Base-by-base conservation (phyloP, 805 yeast species). In the Pichia phayaonensis region DNA sequence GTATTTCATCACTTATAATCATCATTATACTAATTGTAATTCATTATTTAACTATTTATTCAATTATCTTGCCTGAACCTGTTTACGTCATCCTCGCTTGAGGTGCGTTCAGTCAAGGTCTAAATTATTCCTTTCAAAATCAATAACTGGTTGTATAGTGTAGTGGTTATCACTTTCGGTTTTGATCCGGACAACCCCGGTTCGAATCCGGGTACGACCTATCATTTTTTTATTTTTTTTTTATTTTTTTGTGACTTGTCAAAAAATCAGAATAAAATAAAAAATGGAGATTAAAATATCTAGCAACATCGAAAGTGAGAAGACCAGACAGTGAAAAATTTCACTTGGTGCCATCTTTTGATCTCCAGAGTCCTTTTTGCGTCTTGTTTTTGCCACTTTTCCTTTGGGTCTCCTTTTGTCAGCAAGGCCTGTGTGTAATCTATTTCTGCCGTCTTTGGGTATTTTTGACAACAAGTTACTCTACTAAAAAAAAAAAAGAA, bases 171-270 rank as follows among this genome's bases (percentile, higher is more conserved):
- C 85, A 81, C 86, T 74, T 75, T 79, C 79, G 85, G 85, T 81
- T 81, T 77, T 81, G 86, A 81, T 81, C 86, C 86, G 79, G 68
- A 73, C 81, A 79, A 81, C 86, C 84, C 85, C 85, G 79, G 86
- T 81, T 81, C 86, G 86, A 81, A 79, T 79, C 86, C 86, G 86
- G 86, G 86, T 77, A 78, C 77, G 86, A 80, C 84, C 85, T 80
- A 5, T 11, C 22, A 23, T 8, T 16, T 24, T 3, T 20, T 8
- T 24, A 16, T 24, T 24, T 24, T 40, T 16, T 7, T 41, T n/a
- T 41, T n/a, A 2, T 40, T 8, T 8, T 40, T 18, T 16, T n/a
- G 6, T 16, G n/a, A 18, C 12, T n/a, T 18, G 40, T 26, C 29
- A 26, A 5, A 24, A 16, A 7, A 12, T 6, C 39, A 34, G 16